phyloP scores from a whole-genome alignment of 176 grass and related monocot species.

The Lolium rigidum region DNA sequence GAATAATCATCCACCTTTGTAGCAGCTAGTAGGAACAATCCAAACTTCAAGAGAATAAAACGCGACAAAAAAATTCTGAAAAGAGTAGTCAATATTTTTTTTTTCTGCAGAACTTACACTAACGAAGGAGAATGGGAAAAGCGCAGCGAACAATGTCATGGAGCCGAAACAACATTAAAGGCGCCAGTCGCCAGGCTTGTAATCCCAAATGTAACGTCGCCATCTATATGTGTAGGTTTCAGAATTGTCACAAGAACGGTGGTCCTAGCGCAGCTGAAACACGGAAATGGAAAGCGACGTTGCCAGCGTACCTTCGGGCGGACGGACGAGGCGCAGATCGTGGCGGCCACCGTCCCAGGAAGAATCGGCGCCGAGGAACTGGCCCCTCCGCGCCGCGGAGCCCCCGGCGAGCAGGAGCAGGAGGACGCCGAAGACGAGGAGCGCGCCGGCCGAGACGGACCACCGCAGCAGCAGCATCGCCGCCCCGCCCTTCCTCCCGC shows the following conservation, averaged over 20 bases:
- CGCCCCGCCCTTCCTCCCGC: slow-evolving; percentile 34
- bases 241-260: background rate
- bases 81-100: too few species aligned
- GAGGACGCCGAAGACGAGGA: slow-evolving; percentile 28
- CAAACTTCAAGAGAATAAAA: too few species aligned
- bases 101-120: too few species aligned
- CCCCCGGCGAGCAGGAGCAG: slow-evolving; percentile 49
- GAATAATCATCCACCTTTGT: too few species aligned
- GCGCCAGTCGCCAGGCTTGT: background rate
- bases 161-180: background rate
- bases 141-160: background rate
- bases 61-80: too few species aligned
- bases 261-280: slow-evolving; percentile 2
- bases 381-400: slow-evolving; percentile 46
- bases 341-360: background rate
- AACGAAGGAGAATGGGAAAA: too few species aligned
- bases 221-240: background rate
- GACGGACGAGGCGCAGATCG: background rate
- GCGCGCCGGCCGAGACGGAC: slow-evolving; percentile 37
- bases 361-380: background rate
- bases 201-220: slow-evolving; percentile 3
- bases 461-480: slow-evolving; percentile 34
- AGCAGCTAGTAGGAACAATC: too few species aligned
- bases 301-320: slow-evolving; percentile 33
- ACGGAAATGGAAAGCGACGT: slow-evolving; percentile 17